Evolutionary conservation across 306 rosid species (phyloP), one percentile per base, ranked within the genome.

Genomic region (Gleditsia sinensis): DNA sequence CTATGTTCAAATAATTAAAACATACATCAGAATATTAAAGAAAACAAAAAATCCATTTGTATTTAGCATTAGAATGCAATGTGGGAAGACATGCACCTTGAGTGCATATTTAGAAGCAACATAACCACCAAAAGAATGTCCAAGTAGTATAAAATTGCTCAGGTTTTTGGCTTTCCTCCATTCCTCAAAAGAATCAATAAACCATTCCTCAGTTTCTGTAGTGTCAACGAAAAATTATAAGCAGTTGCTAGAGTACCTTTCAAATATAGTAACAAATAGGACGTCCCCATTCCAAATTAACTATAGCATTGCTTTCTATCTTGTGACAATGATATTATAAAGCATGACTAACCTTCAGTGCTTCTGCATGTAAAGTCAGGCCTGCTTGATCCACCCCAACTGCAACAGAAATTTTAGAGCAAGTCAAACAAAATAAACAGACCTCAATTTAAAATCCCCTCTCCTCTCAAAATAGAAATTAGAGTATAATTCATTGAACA

Each of bases 351-450:
- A 93, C 99, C 99, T 88, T 95, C 98, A 14, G 99, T 95, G 83
- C 96, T 92, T 90, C 77, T 84, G 86, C 99, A 95, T 12, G 91
- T 87, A 80, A 95, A 95, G 74, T 95, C 99, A 20, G 99, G 99
- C 88, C 99, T 90, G 85, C 99, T 95, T 76, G 99, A 95, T 75
- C 97, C 99, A 67, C 99, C 99, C 99, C 99, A 95, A 81, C 99
- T 95, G 88, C 62, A 81, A 72, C 80, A 64, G 50, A 40, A 58
- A 75, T 39, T 70, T 64, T 49, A 63, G 34, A 63, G 55, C 5
- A 37, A 43, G 33, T 56, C 5, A 67, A 30, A 39, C 49, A 74
- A 43, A 64, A 62, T 36, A 57, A 56, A 34, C 21, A 69, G 32
- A 65, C 51, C 55, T 63, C 46, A 40, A 34, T 17, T 58, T 39